phyloP scores from a whole-genome alignment of 148 eudicot genomes.

The Camellia granthamiana region DNA sequence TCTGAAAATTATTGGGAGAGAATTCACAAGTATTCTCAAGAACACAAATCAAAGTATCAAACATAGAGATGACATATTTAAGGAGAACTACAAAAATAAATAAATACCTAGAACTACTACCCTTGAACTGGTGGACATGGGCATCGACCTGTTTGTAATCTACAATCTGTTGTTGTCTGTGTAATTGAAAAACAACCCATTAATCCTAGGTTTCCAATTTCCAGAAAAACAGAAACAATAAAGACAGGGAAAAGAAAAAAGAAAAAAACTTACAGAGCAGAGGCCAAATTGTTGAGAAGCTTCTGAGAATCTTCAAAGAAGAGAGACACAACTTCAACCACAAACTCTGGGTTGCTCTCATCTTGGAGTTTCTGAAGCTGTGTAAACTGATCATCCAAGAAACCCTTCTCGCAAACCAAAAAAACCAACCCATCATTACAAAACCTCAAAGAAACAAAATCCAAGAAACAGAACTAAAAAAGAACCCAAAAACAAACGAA shows the following conservation, averaged over 20 bases:
- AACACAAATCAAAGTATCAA: background rate
- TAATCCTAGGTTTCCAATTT: background rate
- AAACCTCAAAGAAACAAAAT: background rate
- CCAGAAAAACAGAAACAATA: background rate
- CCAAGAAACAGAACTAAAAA: background rate
- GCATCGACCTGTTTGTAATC: constrained; percentile 55
- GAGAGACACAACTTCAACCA: constrained; percentile 52
- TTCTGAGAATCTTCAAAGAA: constrained; percentile 68
- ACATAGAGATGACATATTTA: background rate
- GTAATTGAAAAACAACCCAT: constrained; percentile 4
- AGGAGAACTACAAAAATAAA: background rate
- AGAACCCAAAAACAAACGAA: background rate
- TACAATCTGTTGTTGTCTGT: constrained; percentile 49
- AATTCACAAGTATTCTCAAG: background rate
- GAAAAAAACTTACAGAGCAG: constrained; percentile 44
- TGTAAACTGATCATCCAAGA: constrained; percentile 60
- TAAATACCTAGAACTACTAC: constrained; percentile 64
- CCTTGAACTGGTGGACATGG: constrained; percentile 69
- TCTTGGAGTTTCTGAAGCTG: constrained; percentile 64
- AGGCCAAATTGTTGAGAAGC: constrained; percentile 45
- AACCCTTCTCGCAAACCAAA: constrained; percentile 32
- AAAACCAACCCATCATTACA: background rate
- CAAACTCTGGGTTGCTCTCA: constrained; percentile 65
- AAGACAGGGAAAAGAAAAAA: background rate
- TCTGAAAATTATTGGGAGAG: background rate